Base-by-base conservation (phyloP, 2,329 filamentous ascomycete species). In the Parastagonospora avenae region DNA sequence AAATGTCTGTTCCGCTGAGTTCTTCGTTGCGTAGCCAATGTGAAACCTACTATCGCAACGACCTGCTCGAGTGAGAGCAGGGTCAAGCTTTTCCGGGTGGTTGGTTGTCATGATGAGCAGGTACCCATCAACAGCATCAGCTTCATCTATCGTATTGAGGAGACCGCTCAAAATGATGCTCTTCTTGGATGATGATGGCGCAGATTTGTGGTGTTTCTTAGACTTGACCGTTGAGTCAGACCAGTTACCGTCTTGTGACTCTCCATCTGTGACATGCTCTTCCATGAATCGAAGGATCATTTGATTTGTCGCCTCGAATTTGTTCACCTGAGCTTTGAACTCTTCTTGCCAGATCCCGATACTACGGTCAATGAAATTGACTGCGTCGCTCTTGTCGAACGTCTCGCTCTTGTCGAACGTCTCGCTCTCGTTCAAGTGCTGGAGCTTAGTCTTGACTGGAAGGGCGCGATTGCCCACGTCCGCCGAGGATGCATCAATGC, bases 21-120 rank as follows among this genome's bases (percentile, higher is more conserved):
- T 33, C 27, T 52, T 60, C 14, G 52, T 46, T 2, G 54, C 56
- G 40, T 54, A 56, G 8, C 44, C 46, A 14, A 66, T 54, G 8
- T 97, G 92, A 67, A 97, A 96, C 83, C 96, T 96, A 67, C 52
- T 82, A 61, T 90, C 87, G 5, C 91, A 84, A 3, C 88, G 79
- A 1, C 88, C 88, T 0, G 89, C 87, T 0, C 89, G 81, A 38
- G 91, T 85, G 4, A 93, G 80, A 0, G 88, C 89, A 38, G 85
- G 80, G 65, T 92, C 89, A 0, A 92, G 82, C 12, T 82, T 79
- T 60, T 92, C 85, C 2, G 87, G 86, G 50, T 85, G 82, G 72
- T 92, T 92, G 35, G 88, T 91, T 0, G 89, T 92, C 86, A 92
- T 90, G 74, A 92, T 85, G 27, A 92, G 80, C 14, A 92, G 82